Evolutionary conservation across 2,329 filamentous ascomycete genomes (phyloP), one percentile per base, ranked within the genome.

Genomic region (Aspergillus alliaceus): DNA sequence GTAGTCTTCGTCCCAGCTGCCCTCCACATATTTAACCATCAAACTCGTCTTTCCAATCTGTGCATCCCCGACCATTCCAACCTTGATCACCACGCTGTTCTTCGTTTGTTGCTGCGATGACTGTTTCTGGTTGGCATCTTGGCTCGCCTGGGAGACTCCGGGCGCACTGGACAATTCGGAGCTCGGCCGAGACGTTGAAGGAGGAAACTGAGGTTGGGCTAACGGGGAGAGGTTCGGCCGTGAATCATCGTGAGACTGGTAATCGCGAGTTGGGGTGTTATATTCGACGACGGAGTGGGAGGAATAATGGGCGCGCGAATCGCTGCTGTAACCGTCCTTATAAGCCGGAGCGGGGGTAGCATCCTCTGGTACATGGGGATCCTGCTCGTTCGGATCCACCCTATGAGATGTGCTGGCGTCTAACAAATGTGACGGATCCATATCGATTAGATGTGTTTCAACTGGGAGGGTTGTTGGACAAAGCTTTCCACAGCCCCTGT

Each of bases 1-100:
- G 77, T 99, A 99, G 75, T 99, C 95, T 79, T 99, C 95, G 75
- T 99, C 95, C 92, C 95, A 99, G 77, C 93, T 97, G 59, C 95
- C 95, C 79, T 99, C 95, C 55, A 99, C 95, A 72, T 99, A 99
- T 77, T 99, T 99, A 71, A 99, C 95, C 95, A 99, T 99, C 72
- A 99, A 79, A 63, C 93, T 97, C 18, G 95, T 99, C 84, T 99
- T 99, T 72, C 95, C 95, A 67, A 99, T 99, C 77, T 99, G 95
- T 57, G 95, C 95, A 79, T 99, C 95, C 47, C 95, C 95, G 46
- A 99, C 95, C 95, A 99, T 99, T 71, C 95, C 95, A 51, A 99
- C 95, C 79, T 99, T 99, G 82, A 99, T 98, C 56, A 99, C 95
- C 35, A 99, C 95, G 68, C 84, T 88, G 61, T 79, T 81, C 67